Evolutionary conservation across 2,329 filamentous ascomycete species (phyloP), one percentile per base, ranked within the genome.

Genomic region (Pseudocercospora musae): DNA sequence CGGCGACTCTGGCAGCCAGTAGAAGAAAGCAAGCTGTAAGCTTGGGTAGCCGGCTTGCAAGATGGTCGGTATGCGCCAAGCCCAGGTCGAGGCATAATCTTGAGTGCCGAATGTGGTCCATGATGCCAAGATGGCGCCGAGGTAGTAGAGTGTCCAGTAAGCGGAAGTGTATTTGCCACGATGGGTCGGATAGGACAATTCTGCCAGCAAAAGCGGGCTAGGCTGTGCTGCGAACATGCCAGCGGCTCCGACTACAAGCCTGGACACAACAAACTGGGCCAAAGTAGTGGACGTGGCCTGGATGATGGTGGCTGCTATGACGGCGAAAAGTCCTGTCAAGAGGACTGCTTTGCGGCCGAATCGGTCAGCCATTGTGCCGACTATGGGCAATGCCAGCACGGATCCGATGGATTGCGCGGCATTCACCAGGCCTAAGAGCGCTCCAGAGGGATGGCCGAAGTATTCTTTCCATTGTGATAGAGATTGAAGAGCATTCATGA

Each of bases 11-110:
- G 63, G 61, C 1, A 69, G 48, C 44, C 59, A 66, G 33, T 42
- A 58, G 59, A 69, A 70, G 18, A 73, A 72, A 23, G 37, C 57
- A 42, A 78, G 72, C 57, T 78, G 76, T 11, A 82, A 56, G 4
- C 78, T n/a, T 1, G 81, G 81, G 13, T 82, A 80, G 46, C 71
- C 73, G 29, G 76, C 78, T 63, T 83, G 81, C 3, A 83, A 65
- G 2, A 82, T 68, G 4, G 79, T 81, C 0, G 81, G 81, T 1
- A 81, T 73, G 48, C 80, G 75, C 81, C 81, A 83, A 13, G 77
- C 74, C 80, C 79, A 82, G 56, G 27, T 63, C 4, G 57, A 60
- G 8, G 27, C 25, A 31, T 62, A 65, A 21, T 57, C 46, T 49
- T 66, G 66, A 4, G 66, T 66, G 8, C 66, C 67, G 11, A 65